phyloP scores from a whole-genome alignment of 23 red algal species.

The Gracilariopsis chorda region DNA sequence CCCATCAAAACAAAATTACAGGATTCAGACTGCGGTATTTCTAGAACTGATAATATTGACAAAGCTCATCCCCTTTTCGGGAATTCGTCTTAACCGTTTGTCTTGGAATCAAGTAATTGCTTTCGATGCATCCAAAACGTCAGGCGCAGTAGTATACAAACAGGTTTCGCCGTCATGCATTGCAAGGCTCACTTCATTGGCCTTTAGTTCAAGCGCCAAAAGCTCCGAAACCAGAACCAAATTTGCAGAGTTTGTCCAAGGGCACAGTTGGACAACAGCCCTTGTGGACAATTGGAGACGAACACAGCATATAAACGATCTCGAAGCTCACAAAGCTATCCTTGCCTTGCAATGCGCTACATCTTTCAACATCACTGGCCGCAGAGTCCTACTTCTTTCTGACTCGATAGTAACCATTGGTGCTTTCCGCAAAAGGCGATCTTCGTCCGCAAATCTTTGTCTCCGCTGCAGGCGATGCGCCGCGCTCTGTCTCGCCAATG shows the following conservation, averaged over 20 bases:
- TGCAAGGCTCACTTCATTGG: neutral
- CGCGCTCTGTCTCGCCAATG: neutral
- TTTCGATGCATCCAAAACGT: neutral
- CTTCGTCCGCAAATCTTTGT: neutral
- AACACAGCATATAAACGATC: neutral
- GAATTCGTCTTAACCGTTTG: neutral
- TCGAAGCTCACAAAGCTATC: neutral
- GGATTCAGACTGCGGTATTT: neutral
- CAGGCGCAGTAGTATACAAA: neutral
- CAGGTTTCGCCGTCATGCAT: neutral
- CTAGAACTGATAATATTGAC: too few relatives aligned
- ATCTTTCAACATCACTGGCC: too few relatives aligned
- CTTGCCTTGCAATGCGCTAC: too few relatives aligned
- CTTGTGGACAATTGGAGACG: neutral
- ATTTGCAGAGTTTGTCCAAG: neutral
- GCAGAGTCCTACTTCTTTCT: too few relatives aligned
- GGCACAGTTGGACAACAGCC: neutral
- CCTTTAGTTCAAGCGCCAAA: too few relatives aligned
- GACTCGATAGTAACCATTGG: too few relatives aligned
- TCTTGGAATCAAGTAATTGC: neutral
- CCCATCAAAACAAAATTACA: neutral
- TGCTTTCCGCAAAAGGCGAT: too few relatives aligned
- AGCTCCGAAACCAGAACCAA: too few relatives aligned
- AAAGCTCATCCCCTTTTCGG: neutral
- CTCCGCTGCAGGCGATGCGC: neutral